Evolutionary conservation across 2,329 filamentous ascomycete species (phyloP).

Genomic region (Akanthomyces uredinophilus): DNA sequence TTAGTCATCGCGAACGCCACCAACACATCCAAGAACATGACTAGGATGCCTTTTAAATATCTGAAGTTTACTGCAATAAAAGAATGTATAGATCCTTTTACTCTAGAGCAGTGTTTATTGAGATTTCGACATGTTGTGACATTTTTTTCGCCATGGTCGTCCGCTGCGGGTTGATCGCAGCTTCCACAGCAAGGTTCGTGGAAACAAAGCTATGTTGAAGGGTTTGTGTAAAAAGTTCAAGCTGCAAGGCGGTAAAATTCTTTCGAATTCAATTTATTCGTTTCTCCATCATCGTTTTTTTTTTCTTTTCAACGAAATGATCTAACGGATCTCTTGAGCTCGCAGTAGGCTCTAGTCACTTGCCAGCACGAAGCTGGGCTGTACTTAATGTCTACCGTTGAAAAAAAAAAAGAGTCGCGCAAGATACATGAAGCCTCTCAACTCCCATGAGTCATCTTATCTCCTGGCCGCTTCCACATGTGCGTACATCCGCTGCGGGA

Average conservation of each 20-base stretch:
- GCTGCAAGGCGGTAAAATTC: too few relatives aligned
- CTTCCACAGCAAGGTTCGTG: not conserved
- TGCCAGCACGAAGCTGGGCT: not conserved
- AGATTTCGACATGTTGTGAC: too few relatives aligned
- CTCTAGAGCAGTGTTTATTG: too few relatives aligned
- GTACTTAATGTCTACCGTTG: not conserved
- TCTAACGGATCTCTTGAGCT: too few relatives aligned
- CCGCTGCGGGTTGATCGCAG: not conserved
- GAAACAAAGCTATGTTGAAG: too few relatives aligned
- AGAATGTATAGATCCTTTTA: not conserved
- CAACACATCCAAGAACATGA: not conserved
- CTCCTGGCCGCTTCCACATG: not conserved
- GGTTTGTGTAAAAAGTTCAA: too few relatives aligned
- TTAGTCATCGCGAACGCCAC: conserved; percentile 12
- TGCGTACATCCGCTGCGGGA: not conserved
- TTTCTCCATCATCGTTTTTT: too few relatives aligned
- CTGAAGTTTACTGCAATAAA: not conserved
- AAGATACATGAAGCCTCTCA: not conserved
- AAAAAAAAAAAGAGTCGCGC: too few relatives aligned
- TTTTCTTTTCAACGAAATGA: too few relatives aligned
- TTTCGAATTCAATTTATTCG: too few relatives aligned
- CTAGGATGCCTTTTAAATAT: not conserved
- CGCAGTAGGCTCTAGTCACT: too few relatives aligned
- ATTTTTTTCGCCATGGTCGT: too few relatives aligned
- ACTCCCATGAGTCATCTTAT: not conserved